Percentiles rank a stretch among this genome's conserved stretches.
phyloP scores from a whole-genome alignment of 2,329 filamentous ascomycete genomes.

The Exophiala alcalophila region DNA sequence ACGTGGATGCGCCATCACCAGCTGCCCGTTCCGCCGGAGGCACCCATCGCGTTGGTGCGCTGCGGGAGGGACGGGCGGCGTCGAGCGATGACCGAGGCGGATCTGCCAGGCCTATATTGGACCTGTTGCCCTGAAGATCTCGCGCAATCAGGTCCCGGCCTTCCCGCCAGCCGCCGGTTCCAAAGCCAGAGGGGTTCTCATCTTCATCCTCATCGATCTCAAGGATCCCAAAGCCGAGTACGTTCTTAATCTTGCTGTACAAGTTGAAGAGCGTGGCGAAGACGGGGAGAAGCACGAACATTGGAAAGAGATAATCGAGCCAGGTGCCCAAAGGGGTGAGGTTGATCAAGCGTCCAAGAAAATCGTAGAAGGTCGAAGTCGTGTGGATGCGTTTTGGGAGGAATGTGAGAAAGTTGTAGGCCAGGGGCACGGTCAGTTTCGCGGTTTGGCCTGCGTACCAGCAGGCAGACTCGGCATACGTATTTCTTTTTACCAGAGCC shows the following conservation, averaged over 20 bases:
- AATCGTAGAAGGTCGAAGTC: slow-evolving; percentile 80
- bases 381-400: slow-evolving; percentile 68
- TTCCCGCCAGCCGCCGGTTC: slow-evolving; percentile 84
- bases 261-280: slow-evolving; percentile 82
- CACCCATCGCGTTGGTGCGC: slow-evolving; percentile 37
- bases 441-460: slow-evolving; percentile 96
- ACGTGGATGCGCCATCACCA: slow-evolving; percentile 2
- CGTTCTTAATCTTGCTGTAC: slow-evolving; percentile 74
- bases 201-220: slow-evolving; percentile 71
- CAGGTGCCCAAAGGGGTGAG: slow-evolving; percentile 76
- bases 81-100: slow-evolving; percentile 33
- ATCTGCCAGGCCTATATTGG: slow-evolving; percentile 40
- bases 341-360: slow-evolving; percentile 79
- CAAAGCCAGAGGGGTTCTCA: slow-evolving; percentile 61
- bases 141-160: slow-evolving; percentile 86
- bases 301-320: slow-evolving; percentile 85
- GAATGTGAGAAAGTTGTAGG: slow-evolving; percentile 96
- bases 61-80: slow-evolving; percentile 26
- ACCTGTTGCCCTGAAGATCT: slow-evolving; percentile 64
- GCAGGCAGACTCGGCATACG: slow-evolving; percentile 86
- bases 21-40: slow-evolving; percentile 30
- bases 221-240: slow-evolving; percentile 75
- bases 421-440: slow-evolving; percentile 84
- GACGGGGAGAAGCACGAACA: slow-evolving; percentile 82
- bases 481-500: slow-evolving; percentile 84